These are phyloP conservation scores for Xylaria sp. DNA, from an alignment of 2,329 filamentous ascomycete genomes.

Conservation along the genomic window DNA sequence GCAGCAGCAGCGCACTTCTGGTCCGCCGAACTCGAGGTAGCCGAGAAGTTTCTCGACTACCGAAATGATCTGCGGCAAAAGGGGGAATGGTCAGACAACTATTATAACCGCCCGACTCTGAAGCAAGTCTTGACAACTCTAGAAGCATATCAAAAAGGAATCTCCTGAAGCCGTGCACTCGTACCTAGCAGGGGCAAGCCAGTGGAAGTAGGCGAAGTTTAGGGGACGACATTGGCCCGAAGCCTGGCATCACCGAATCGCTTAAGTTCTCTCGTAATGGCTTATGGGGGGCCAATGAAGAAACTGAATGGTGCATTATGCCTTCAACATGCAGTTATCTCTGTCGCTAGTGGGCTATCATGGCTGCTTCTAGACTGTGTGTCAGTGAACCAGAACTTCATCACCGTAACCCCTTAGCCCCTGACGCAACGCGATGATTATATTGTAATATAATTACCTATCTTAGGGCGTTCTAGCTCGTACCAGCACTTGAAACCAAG, in stretches of 20 bases:
- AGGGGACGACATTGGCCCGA: not conserved
- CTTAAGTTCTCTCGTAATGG: not conserved
- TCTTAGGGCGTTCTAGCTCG: not conserved
- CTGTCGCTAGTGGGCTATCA: not conserved
- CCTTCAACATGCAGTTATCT: not conserved
- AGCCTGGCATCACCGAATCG: not conserved
- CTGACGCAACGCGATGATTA: not conserved
- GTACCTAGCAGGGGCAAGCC: not conserved
- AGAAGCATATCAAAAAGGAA: slow-evolving; percentile 24
- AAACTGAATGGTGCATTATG: not conserved
- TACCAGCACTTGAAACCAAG: not conserved
- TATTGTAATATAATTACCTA: not conserved
- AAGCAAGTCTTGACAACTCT: slow-evolving; percentile 45
- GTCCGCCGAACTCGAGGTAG: slow-evolving; percentile 49
- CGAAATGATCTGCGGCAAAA: slow-evolving; percentile 41
- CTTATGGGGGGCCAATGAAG: not conserved
- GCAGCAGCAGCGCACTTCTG: slow-evolving; percentile 50
- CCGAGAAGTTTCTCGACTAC: slow-evolving; percentile 50
- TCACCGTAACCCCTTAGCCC: not conserved
- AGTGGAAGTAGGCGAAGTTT: not conserved
- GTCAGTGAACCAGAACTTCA: not conserved
- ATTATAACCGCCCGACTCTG: slow-evolving; percentile 51
- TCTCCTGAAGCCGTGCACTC: not conserved
- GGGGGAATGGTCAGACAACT: slow-evolving; percentile 55
- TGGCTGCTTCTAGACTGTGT: not conserved